A percentile compares a stretch with the other conserved stretches of the same genome.
Conservation (phyloP, 2,329 filamentous ascomycete species). For the Cladosporium sp. region DNA sequence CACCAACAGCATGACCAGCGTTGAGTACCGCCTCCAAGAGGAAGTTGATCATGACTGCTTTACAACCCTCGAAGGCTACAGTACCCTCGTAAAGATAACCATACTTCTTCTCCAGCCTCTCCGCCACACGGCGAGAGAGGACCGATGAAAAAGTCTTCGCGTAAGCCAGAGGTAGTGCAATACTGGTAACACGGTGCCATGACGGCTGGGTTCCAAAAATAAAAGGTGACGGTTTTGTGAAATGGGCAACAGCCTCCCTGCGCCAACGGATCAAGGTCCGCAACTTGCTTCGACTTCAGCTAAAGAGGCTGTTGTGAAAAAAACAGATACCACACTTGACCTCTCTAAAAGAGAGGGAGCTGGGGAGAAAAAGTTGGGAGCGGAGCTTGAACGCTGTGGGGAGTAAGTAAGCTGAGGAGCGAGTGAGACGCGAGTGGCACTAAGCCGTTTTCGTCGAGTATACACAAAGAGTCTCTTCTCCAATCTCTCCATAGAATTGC, state of each 20-base stretch:
- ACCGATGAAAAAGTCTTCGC: constrained; percentile 1
- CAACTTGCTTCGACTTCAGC: not conserved
- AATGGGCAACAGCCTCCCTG: not conserved
- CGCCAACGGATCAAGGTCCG: not conserved
- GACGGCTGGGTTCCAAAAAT: not conserved
- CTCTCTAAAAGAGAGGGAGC: not conserved
- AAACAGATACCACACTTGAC: not conserved
- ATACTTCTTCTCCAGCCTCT: not conserved
- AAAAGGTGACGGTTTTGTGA: not conserved
- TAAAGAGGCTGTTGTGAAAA: not conserved
- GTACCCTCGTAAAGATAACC: not conserved
- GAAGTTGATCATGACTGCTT: too few species aligned
- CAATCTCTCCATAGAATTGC: too few species aligned
- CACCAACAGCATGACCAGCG: not conserved
- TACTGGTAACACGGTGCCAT: not conserved
- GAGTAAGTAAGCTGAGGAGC: not conserved
- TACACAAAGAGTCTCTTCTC: too few species aligned
- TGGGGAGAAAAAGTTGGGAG: not conserved
- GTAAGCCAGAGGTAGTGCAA: not conserved
- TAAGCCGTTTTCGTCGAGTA: too few species aligned
- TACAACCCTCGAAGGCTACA: not conserved
- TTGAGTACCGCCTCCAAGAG: too few species aligned
- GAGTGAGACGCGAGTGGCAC: not conserved
- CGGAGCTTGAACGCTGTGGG: not conserved
- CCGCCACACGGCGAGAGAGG: not conserved